Conservation (phyloP, 2,329 filamentous ascomycete genomes). For the Didymella lethalis region DNA sequence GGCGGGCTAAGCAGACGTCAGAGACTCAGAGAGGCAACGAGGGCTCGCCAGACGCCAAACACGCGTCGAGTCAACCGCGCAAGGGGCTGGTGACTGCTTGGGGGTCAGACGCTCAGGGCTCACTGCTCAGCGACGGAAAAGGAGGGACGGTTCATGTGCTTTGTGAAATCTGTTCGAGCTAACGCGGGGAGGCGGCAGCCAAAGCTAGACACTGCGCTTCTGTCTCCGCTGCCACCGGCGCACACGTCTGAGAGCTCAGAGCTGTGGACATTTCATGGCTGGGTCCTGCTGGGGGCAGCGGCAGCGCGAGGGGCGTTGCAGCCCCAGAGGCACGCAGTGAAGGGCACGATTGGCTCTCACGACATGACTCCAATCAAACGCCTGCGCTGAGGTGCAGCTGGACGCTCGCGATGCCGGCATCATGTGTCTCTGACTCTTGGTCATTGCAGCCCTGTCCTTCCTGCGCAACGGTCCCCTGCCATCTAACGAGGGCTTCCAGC, state of each 20-base stretch:
- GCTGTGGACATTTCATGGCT: neutral
- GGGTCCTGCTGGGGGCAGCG: constrained; percentile 9
- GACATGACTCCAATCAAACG: constrained; percentile 8
- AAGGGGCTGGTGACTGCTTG: constrained; percentile 11
- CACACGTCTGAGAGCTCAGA: constrained; percentile 9
- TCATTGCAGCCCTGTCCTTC: constrained; percentile 9
- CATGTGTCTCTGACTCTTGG: neutral
- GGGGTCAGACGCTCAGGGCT: constrained; percentile 1
- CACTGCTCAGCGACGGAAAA: neutral
- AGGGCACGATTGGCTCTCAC: constrained; percentile 12
- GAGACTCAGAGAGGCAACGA: constrained; percentile 22
- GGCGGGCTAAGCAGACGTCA: constrained; percentile 28
- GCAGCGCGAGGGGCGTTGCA: constrained; percentile 10
- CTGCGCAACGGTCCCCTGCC: constrained; percentile 8
- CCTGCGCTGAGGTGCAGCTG: constrained; percentile 4
- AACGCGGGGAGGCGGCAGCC: constrained; percentile 21
- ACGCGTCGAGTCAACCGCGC: constrained; percentile 21
- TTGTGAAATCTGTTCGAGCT: constrained; percentile 18
- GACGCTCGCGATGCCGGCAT: neutral
- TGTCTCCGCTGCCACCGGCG: constrained; percentile 1
- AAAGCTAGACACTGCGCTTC: neutral
- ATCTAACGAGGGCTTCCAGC: neutral
- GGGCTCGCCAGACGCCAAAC: constrained; percentile 10
- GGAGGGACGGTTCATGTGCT: constrained; percentile 5
- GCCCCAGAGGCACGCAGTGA: constrained; percentile 4